Evolutionary conservation across 768 basidiomycete genomes (phyloP), one percentile per base, ranked within the genome.

Genomic region (Agrocybe praecox): DNA sequence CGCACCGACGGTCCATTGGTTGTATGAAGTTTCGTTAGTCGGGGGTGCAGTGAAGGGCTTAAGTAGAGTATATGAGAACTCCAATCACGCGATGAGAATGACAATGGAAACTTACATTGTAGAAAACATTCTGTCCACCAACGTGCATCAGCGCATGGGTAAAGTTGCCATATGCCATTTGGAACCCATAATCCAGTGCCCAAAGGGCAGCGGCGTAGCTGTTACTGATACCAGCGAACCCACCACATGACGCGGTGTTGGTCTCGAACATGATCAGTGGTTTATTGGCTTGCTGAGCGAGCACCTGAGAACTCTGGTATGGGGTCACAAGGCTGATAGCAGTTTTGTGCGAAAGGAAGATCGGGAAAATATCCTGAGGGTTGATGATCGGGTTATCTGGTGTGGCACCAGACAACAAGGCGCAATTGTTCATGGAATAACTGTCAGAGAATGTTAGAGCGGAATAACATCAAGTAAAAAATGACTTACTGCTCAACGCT

Each of bases 1-100:
- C 0, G 88, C 80, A 2, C 89, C 89, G 36, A 89, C 77, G 1
- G 88, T 88, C 90, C 90, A 93, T 69, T 88, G 74, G 57, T 80
- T 80, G 69, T 76, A 83, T 0, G 74, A 60, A 0, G 84, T 80
- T 60, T 84, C 76, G 60, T 86, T 88, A 2, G 77, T 78, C 2
- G 81, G 80, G 2, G 81, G 78, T 7, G 80, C 74, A 68, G 75
- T 91, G 80, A 74, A 86, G 68, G 70, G 87, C 76, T 61, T 29
- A 29, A 5, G 79, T 76, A 12, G 72, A 78, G 80, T n/a, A 59
- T 75, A 21, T 65, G 55, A 68, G 23, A 22, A 52, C 17, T 11
- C 15, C 47, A 18, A 2, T 47, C 26, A 46, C 15, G n/a, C n/a
- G n/a, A 60, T 26, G 64, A 62, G 73, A 76, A 56, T 1, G 10